A percentile compares a stretch with the other conserved stretches of the same genome.
Evolutionary conservation across 257 asterid genomes (phyloP).

Genomic region (Fraxinus excelsior): DNA sequence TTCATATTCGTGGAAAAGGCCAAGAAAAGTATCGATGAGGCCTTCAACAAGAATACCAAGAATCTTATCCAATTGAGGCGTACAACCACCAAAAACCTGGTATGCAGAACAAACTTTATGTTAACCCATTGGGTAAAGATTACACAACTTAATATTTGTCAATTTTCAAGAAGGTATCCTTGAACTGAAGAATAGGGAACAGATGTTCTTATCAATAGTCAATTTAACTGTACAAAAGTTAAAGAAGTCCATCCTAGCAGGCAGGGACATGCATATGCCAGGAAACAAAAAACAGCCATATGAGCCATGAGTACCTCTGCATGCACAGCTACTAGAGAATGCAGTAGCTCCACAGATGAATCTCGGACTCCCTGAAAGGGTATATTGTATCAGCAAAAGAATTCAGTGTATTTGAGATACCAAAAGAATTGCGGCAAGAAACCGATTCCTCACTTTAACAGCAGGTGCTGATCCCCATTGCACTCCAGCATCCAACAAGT

Average conservation of each 20-base stretch:
- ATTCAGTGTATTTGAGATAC: slow-evolving; percentile 7
- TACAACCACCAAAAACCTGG: slow-evolving; percentile 93
- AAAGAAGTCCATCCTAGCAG: background rate
- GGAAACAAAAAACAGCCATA: slow-evolving; percentile 7
- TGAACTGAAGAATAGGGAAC: slow-evolving; percentile 9
- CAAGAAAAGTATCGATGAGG: slow-evolving; percentile 81
- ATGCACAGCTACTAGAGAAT: slow-evolving; percentile 89
- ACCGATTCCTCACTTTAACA: slow-evolving; percentile 61
- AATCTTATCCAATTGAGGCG: slow-evolving; percentile 84
- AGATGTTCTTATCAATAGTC: background rate
- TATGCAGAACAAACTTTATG: slow-evolving; percentile 23
- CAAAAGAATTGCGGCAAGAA: slow-evolving; percentile 11
- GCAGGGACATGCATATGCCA: slow-evolving; percentile 1
- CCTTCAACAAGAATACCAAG: slow-evolving; percentile 98
- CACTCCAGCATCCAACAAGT: slow-evolving; percentile 88
- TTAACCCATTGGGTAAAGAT: slow-evolving; percentile 10
- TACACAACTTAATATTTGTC: background rate
- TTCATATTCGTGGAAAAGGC: slow-evolving; percentile 75
- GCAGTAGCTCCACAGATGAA: slow-evolving; percentile 91
- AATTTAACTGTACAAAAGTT: background rate
- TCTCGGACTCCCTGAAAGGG: slow-evolving; percentile 88
- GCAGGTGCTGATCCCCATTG: slow-evolving; percentile 97
- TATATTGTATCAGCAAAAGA: slow-evolving; percentile 20
- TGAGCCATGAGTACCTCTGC: slow-evolving; percentile 66
- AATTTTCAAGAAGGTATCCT: background rate